Evolutionary conservation across 257 asterid genomes (phyloP), one percentile per base, ranked within the genome.

Genomic region (Petunia secreta): DNA sequence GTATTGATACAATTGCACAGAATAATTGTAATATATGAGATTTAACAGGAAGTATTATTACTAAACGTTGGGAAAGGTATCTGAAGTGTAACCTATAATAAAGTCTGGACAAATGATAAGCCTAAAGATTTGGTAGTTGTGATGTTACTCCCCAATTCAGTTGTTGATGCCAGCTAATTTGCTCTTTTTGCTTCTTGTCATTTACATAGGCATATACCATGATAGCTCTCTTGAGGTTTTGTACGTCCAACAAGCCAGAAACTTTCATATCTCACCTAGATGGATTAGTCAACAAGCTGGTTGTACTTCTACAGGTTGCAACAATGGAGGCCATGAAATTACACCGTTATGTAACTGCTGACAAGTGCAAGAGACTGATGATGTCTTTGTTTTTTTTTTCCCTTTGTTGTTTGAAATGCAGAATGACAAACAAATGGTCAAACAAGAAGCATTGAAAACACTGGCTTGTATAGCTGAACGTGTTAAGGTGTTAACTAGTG

Each of bases 391-490:
- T 25, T 11, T 2, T 79, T 41, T 48, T 15, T 54, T 43, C 73
- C 81, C 63, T 41, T 78, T 10, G 25, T 25, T 25, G 25, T 77
- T 2, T 82, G 71, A 78, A 78, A 85, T 89, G 86, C 87, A 93
- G 98, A 92, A 93, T 76, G 87, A 96, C 75, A 93, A 93, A 76
- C 98, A 93, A 93, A 93, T 93, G 98, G 98, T 93, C 79, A 97
- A 93, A 84, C 97, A 93, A 88, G 98, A 97, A 80, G 95, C 98
- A 82, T 87, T 93, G 66, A 93, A 95, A 44, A 97, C 98, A 71
- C 86, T 93, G 81, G 98, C 98, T 76, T 93, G 97, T 11, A 97
- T 93, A 25, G 98, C 98, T 10, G 98, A 93, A 87, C 90, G 97
- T 50, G 90, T 97, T 77, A 97, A 91, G 98, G 98, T 91, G 77